These are phyloP conservation scores for Fomitopsis pulvina DNA, from an alignment of 768 basidiomycete genomes.

Conservation along the genomic window DNA sequence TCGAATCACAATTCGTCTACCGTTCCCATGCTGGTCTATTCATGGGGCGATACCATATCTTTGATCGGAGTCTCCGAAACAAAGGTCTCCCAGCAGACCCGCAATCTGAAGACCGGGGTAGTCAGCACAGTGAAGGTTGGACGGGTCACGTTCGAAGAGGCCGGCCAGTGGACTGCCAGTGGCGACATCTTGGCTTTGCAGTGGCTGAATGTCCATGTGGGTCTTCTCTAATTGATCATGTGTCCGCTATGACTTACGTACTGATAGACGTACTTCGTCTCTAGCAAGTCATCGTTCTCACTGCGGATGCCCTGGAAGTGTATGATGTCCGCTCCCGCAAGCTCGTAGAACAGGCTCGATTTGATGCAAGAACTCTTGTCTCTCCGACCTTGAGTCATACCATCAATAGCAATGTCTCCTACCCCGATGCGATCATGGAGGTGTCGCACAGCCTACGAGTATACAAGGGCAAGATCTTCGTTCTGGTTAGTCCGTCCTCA, in stretches of 20 bases:
- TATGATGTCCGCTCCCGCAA: conserved; percentile 55
- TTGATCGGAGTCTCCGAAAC: conserved; percentile 64
- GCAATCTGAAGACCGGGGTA: conserved; percentile 56
- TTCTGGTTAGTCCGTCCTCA: conserved; percentile 56
- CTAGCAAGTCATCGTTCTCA: conserved; percentile 68
- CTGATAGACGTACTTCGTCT: background rate
- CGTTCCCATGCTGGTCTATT: conserved; percentile 70
- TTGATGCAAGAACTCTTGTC: conserved; percentile 49
- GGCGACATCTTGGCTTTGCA: conserved; percentile 67
- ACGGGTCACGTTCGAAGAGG: conserved; percentile 55
- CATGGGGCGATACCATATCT: conserved; percentile 70
- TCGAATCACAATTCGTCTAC: conserved; percentile 19
- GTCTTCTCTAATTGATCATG: conserved; percentile 33
- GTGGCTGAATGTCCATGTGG: conserved; percentile 85
- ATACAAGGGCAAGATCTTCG: conserved; percentile 89
- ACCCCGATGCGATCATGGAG: conserved; percentile 43
- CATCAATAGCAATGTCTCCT: conserved; percentile 38
- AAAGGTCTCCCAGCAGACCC: conserved; percentile 40
- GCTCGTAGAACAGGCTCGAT: conserved; percentile 55
- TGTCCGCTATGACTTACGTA: background rate
- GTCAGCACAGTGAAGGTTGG: conserved; percentile 53
- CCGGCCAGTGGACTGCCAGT: conserved; percentile 51
- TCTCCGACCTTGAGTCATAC: conserved; percentile 47
- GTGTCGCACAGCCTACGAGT: conserved; percentile 66
- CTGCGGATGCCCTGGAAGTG: conserved; percentile 51